Base-by-base conservation (phyloP, 441 rosid genomes). In the Dalechampia spathulata region DNA sequence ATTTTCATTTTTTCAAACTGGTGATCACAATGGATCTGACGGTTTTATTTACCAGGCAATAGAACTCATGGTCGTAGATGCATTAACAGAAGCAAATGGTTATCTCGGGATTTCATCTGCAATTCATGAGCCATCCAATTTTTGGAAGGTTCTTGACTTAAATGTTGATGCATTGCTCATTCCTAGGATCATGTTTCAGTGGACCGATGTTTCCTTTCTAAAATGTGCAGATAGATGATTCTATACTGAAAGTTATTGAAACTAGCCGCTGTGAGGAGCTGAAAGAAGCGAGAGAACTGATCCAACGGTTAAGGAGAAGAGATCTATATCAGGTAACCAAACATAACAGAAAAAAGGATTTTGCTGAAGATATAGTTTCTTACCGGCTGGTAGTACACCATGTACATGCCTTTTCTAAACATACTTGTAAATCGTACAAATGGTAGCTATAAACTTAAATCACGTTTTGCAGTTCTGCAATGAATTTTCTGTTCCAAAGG, bases 31-130 rank as follows among this genome's bases (percentile, higher is more conserved):
- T 17, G 21, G 20, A 20, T 20, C 58, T 58, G 49, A 66, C 45
- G 68, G 15, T 14, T 71, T 60, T 27, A 55, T 46, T 65, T 56
- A 36, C 58, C 77, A 85, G 93, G 93, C 83, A 43, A 69, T 85
- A 53, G 82, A 83, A 49, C 77, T 78, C 55, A 85, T 85, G 89
- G 56, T 79, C 61, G 79, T 83, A 15, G 87, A 85, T 75, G 85
- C 85, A 32, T 52, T 83, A 49, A 28, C 66, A 57, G 69, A 70
- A 61, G 87, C 85, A 46, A 74, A 83, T 65, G 66, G 52, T 34
- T 49, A 48, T 46, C 72, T 81, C 52, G 48, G 53, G 44, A 74
- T 85, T 58, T 64, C 78, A 10, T 66, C 77, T 8, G 37, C 69
- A 64, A 55, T 79, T 73, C 66, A 65, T 12, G 72, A 79, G 3